Percentiles rank a stretch among this genome's conserved stretches.
These are phyloP conservation scores for Jaltomata sinuosa DNA, from an alignment of 257 asterid species.

Conservation along the genomic window DNA sequence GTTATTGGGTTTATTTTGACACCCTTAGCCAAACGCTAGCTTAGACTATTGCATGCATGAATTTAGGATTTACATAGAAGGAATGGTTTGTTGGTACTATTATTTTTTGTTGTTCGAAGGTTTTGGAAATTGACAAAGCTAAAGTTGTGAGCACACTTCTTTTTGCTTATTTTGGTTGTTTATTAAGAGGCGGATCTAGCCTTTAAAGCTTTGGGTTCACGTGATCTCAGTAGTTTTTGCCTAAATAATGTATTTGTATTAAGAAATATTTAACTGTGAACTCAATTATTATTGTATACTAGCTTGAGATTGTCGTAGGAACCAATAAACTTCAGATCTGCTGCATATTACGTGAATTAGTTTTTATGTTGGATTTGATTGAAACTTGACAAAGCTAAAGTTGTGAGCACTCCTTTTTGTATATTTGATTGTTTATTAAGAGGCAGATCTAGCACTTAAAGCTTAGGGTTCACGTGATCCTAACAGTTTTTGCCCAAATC, in stretches of 20 bases:
- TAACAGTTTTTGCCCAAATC: background rate
- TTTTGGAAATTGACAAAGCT: background rate
- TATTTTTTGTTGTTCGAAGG: background rate
- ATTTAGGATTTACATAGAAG: background rate
- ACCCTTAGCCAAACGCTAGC: too few relatives aligned
- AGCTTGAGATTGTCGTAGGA: background rate
- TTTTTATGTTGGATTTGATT: background rate
- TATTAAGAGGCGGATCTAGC: background rate
- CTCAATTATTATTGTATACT: background rate
- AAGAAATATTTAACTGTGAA: background rate
- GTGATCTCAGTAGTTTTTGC: background rate
- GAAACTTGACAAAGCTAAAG: background rate
- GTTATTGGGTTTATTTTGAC: too few relatives aligned
- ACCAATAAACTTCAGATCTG: background rate
- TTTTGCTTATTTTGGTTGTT: background rate
- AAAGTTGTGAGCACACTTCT: background rate
- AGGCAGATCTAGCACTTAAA: background rate
- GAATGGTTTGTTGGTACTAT: background rate
- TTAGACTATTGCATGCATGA: background rate
- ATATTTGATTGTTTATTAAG: background rate
- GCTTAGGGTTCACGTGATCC: background rate
- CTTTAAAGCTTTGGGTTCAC: background rate
- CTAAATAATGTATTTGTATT: background rate
- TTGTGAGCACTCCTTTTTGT: background rate
- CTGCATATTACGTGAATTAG: background rate